A percentile compares a stretch with the other conserved stretches of the same genome.
Conservation (phyloP, 2,329 filamentous ascomycete species). For the Alternaria infectoria region DNA sequence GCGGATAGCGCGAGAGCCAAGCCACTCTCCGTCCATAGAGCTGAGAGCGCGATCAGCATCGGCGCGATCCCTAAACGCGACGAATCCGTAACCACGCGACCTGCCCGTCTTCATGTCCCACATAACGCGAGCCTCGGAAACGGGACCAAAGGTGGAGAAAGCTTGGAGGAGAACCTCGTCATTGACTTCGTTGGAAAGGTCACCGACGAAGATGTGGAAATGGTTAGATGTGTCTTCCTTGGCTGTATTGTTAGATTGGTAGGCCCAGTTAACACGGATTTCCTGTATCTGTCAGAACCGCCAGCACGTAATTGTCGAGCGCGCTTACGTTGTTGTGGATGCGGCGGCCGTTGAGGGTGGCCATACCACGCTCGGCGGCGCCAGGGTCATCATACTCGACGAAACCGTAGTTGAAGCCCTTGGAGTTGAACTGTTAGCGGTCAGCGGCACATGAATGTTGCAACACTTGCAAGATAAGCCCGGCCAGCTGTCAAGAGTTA, state of each 20-base stretch:
- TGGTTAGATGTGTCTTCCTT: conserved; percentile 99
- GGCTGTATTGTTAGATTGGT: conserved; percentile 90
- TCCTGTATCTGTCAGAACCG: conserved; percentile 65
- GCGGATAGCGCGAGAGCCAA: conserved; percentile 95
- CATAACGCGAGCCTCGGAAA: conserved; percentile 98
- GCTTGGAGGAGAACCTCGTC: conserved; percentile 93
- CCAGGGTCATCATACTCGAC: conserved; percentile 98
- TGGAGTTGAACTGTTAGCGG: conserved; percentile 50
- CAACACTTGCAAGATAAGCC: conserved; percentile 15
- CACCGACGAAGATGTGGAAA: conserved; percentile 98
- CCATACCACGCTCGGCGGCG: conserved; percentile 95
- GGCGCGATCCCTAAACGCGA: conserved; percentile 90
- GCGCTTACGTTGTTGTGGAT: conserved; percentile 88
- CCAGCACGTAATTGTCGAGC: conserved; percentile 9
- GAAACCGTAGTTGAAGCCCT: conserved; percentile 99
- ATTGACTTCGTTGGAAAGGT: conserved; percentile 98
- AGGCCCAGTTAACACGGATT: conserved; percentile 99
- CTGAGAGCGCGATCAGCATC: conserved; percentile 96
- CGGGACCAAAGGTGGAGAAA: conserved; percentile 92
- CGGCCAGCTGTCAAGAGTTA: conserved; percentile 15
- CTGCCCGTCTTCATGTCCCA: conserved; percentile 99
- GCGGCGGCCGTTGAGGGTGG: conserved; percentile 91
- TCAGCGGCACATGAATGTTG: conserved; percentile 13
- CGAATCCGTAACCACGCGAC: conserved; percentile 96
- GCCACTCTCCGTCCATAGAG: conserved; percentile 99